Conservation (phyloP, 2,329 filamentous ascomycete species). For the Zymoseptoria tritici region DNA sequence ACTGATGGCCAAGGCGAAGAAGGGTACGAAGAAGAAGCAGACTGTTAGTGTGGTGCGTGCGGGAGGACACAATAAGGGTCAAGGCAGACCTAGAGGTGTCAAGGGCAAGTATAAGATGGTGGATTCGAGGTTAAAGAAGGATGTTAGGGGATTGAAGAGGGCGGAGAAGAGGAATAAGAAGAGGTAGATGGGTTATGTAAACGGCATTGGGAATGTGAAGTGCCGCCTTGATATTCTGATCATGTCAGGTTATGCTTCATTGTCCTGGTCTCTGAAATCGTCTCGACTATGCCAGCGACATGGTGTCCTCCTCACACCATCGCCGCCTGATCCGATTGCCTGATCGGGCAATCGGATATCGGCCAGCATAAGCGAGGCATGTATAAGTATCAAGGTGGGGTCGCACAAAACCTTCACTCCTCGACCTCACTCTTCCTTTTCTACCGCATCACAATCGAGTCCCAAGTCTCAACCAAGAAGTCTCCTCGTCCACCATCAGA, state of each 20-base stretch:
- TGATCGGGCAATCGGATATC: not conserved
- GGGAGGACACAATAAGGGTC: conserved; percentile 71
- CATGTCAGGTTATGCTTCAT: not conserved
- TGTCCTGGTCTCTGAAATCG: not conserved
- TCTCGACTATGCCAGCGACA: not conserved
- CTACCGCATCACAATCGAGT: not conserved
- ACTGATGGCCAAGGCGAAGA: conserved; percentile 71
- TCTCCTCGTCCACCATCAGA: no score
- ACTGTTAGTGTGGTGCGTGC: conserved; percentile 86
- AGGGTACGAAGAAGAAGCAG: conserved; percentile 67
- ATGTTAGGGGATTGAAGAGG: conserved; percentile 80
- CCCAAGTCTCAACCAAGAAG: not conserved
- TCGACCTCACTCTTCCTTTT: not conserved
- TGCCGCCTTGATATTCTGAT: not conserved
- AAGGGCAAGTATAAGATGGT: conserved; percentile 98
- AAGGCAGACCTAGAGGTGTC: conserved; percentile 81
- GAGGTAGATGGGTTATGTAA: conserved; percentile 8
- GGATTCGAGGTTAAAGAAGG: conserved; percentile 92
- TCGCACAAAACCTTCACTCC: not conserved
- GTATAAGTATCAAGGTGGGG: not conserved
- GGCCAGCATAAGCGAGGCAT: not conserved
- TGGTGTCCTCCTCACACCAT: not conserved
- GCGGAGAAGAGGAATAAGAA: conserved; percentile 54
- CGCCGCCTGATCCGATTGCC: not conserved
- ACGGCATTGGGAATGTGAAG: not conserved